These are phyloP conservation scores for Paracamarosporium sp. DNA, from an alignment of 2,329 filamentous ascomycete genomes.

Conservation along the genomic window DNA sequence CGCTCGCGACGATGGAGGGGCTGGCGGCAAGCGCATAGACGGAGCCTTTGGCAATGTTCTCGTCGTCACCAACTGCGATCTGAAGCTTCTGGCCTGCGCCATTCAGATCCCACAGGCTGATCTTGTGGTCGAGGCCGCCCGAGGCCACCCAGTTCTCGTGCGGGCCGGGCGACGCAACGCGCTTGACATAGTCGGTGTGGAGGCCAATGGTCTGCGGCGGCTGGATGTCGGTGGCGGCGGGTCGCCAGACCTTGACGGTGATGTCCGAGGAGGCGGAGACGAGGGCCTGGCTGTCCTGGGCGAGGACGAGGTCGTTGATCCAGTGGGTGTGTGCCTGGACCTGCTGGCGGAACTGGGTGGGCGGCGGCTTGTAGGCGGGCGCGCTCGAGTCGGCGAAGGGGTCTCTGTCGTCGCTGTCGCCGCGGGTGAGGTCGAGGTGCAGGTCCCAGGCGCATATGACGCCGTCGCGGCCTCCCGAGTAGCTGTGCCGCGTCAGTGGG, in stretches of 20 bases:
- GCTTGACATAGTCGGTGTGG: slow-evolving; percentile 96
- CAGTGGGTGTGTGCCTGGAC: slow-evolving; percentile 90
- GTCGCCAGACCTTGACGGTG: slow-evolving; percentile 91
- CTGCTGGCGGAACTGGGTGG: slow-evolving; percentile 65
- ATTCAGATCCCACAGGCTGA: slow-evolving; percentile 91
- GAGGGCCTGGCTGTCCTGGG: slow-evolving; percentile 77
- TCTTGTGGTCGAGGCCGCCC: slow-evolving; percentile 89
- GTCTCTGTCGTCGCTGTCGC: slow-evolving; percentile 48
- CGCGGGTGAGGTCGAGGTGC: slow-evolving; percentile 68
- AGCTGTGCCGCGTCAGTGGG: slow-evolving; percentile 61
- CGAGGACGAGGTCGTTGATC: slow-evolving; percentile 91
- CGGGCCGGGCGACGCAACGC: slow-evolving; percentile 77
- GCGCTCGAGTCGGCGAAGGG: slow-evolving; percentile 46
- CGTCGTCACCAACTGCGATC: slow-evolving; percentile 84
- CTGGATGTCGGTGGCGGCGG: slow-evolving; percentile 66
- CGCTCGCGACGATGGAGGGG: slow-evolving; percentile 83
- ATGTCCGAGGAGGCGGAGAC: slow-evolving; percentile 94
- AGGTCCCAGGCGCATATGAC: slow-evolving; percentile 96
- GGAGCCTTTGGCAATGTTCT: slow-evolving; percentile 86
- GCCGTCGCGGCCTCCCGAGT: slow-evolving; percentile 94
- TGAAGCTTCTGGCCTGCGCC: slow-evolving; percentile 85
- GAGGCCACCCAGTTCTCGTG: slow-evolving; percentile 88
- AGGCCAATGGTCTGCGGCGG: slow-evolving; percentile 84
- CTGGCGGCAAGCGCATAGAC: slow-evolving; percentile 88
- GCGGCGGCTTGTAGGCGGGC: slow-evolving; percentile 45